Evolutionary conservation across 495 filamentous ascomycete species (phyloP), one percentile per base, ranked within the genome.

Genomic region (Trichoderma reesei): DNA sequence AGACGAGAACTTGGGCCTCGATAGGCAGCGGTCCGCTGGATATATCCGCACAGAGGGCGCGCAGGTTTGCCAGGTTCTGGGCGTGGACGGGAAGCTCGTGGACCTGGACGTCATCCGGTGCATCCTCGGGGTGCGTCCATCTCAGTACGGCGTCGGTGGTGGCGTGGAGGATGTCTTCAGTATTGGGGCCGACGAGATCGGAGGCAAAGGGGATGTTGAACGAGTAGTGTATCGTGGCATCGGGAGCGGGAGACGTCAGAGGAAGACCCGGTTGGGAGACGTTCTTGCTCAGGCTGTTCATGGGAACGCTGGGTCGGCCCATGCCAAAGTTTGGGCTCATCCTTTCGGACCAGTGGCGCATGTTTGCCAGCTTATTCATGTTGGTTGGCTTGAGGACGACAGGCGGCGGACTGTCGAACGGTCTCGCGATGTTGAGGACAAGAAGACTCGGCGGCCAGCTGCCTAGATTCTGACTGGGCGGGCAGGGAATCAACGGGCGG

Each of bases 141-240:
- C 89, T 86, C 65, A 89, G 84, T 11, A 93, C 83, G 46, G 92
- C 92, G 63, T 87, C 86, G 64, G 85, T 82, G 65, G 86, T 95
- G 66, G 92, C 91, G 76, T 96, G 89, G 61, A 98, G 79, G 67
- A 98, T 89, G 74, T 97, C 92, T 70, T 95, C 89, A 69, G 85
- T 84, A 67, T 96, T 90, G 68, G 94, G 94, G 36, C 95, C 94
- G 66, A 89, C 86, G 64, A 96, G 84, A 68, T 91, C 89, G 59
- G 91, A 95, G 64, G 90, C 85, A 78, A 98, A 96, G 39, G 94
- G 94, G 9, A 98, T 88, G 72, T 96, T 96, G 84, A 98, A 97
- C 68, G 90, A 90, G 74, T 82, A 82, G 71, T 82, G 76, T 70
- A 92, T 88, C 64, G 85, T 83, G 37, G 86, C 77, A 68, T 92